Evolutionary conservation across 78 protist genomes (phyloP).

Genomic region (Salpingoeca rosetta): DNA sequence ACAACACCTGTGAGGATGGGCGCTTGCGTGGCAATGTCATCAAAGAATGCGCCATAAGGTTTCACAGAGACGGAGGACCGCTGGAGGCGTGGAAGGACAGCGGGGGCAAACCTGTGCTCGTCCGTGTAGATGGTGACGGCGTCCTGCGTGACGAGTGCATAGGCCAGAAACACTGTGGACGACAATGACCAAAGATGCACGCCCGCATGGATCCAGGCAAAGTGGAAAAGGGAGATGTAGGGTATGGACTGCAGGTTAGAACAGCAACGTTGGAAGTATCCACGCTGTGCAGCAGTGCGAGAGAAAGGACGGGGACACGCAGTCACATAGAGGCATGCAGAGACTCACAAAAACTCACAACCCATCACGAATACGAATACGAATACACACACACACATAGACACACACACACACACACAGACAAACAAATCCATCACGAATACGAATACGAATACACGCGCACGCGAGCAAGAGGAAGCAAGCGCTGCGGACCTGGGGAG

Average conservation of each 20-base stretch:
- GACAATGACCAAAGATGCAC: background rate
- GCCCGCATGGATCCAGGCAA: background rate
- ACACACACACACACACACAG: too few relatives aligned
- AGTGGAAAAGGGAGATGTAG: background rate
- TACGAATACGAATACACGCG: too few relatives aligned
- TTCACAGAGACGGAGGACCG: slow-evolving; percentile 19
- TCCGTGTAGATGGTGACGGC: slow-evolving; percentile 10
- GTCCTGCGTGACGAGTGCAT: slow-evolving; percentile 31
- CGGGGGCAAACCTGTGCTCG: background rate
- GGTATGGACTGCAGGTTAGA: background rate
- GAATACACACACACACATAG: too few relatives aligned
- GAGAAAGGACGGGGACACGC: background rate
- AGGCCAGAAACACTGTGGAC: slow-evolving; percentile 36
- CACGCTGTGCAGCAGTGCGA: too few relatives aligned
- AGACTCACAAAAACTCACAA: background rate
- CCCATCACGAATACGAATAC: too few relatives aligned
- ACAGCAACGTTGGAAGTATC: background rate
- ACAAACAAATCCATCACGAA: too few relatives aligned
- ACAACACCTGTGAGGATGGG: background rate
- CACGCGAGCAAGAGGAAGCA: background rate
- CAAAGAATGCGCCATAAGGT: too few relatives aligned
- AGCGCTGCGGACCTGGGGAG: slow-evolving; percentile 36
- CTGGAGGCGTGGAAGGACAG: slow-evolving; percentile 3
- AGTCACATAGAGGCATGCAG: background rate
- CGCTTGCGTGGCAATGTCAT: too few relatives aligned